Evolutionary conservation across 768 basidiomycete genomes (phyloP).

Genomic region (Trametes meyenii): DNA sequence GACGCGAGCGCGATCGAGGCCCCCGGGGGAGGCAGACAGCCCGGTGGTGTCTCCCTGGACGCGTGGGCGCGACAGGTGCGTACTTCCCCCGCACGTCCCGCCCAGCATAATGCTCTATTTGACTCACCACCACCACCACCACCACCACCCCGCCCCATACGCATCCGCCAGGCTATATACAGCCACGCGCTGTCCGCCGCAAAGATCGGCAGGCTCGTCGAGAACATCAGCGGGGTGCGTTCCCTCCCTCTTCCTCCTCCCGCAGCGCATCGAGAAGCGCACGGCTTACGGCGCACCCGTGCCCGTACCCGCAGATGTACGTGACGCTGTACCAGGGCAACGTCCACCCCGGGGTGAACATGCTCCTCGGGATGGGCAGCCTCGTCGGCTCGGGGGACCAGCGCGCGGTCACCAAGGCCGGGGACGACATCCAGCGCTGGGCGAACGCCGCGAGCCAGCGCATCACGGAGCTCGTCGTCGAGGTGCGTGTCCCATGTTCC

Average conservation of each 20-base stretch:
- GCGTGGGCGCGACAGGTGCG: conserved; percentile 5
- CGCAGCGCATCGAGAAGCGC: not conserved
- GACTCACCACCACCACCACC: no score
- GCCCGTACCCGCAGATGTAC: conserved; percentile 3
- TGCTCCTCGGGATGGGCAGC: conserved; percentile 9
- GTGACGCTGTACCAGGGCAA: conserved; percentile 4
- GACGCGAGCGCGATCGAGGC: conserved; percentile 4
- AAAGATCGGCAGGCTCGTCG: conserved; percentile 6
- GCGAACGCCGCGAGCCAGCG: conserved; percentile 3
- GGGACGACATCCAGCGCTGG: not conserved
- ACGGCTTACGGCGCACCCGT: not conserved
- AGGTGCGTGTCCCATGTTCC: not conserved
- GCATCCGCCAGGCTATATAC: not conserved
- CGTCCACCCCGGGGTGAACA: conserved; percentile 8
- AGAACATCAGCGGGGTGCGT: conserved; percentile 5
- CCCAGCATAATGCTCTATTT: no score
- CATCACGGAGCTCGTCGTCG: not conserved
- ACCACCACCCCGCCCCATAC: no score
- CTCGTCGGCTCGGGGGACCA: conserved; percentile 2
- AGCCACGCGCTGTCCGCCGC: conserved; percentile 4
- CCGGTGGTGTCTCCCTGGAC: not conserved
- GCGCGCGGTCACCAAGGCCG: not conserved
- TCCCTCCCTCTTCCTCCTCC: not conserved
- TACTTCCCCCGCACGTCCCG: not conserved
- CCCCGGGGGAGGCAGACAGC: not conserved